Evolutionary conservation across 2,329 filamentous ascomycete genomes (phyloP).

Genomic region (Dactylellina leptospora): DNA sequence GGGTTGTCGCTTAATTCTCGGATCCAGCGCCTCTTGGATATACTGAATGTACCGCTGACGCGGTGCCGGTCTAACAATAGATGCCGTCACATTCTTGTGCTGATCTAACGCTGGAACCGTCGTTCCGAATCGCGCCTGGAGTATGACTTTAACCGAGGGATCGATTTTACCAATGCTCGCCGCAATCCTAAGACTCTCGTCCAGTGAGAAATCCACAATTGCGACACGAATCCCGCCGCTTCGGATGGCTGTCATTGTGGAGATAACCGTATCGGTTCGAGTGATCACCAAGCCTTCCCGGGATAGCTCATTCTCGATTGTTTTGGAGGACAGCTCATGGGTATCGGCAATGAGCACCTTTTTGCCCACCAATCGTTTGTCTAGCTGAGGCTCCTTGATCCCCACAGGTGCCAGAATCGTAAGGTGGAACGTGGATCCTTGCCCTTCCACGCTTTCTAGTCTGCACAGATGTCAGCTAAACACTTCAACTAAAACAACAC

Average conservation of each 20-base stretch:
- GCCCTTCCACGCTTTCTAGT: constrained; percentile 90
- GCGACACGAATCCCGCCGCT: constrained; percentile 55
- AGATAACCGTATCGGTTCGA: constrained; percentile 53
- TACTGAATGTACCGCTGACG: constrained; percentile 56
- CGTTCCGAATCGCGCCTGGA: constrained; percentile 57
- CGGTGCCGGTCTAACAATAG: constrained; percentile 56
- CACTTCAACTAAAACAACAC: constrained; percentile 26
- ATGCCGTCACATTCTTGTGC: constrained; percentile 55
- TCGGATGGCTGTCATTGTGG: constrained; percentile 54
- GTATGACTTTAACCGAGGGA: constrained; percentile 55
- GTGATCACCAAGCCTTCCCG: constrained; percentile 56
- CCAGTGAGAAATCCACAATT: constrained; percentile 56
- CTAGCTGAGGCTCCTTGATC: constrained; percentile 54
- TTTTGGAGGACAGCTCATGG: constrained; percentile 57
- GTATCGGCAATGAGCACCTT: constrained; percentile 57
- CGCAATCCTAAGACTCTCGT: constrained; percentile 55
- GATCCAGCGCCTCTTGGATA: constrained; percentile 56
- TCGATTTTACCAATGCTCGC: constrained; percentile 56
- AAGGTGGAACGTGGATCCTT: constrained; percentile 94
- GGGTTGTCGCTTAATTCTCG: constrained; percentile 46
- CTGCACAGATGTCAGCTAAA: constrained; percentile 59
- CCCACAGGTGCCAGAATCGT: constrained; percentile 64
- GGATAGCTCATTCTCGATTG: constrained; percentile 56
- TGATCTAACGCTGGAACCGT: constrained; percentile 54
- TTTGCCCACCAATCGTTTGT: constrained; percentile 56